These are phyloP conservation scores for Drechmeria coniospora DNA, from an alignment of 2,329 filamentous ascomycete genomes.

Conservation along the genomic window DNA sequence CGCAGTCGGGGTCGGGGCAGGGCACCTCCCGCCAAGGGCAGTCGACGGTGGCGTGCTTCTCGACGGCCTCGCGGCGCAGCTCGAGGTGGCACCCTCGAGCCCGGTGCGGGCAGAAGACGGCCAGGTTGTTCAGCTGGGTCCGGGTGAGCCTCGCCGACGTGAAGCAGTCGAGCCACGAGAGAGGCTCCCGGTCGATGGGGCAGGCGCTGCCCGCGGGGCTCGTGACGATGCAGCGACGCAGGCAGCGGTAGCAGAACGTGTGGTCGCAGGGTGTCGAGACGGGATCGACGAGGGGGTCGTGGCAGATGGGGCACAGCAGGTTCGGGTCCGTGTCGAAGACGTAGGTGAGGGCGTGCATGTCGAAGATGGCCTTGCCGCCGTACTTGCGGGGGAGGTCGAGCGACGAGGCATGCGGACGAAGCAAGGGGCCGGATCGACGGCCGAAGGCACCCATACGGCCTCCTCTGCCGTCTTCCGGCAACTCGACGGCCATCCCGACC, in stretches of 20 bases:
- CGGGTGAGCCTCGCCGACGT: conserved; percentile 32
- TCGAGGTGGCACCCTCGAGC: conserved; percentile 32
- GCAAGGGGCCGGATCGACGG: conserved; percentile 18
- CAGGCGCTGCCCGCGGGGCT: conserved; percentile 29
- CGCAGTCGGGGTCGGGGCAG: conserved; percentile 39
- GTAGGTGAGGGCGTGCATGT: conserved; percentile 30
- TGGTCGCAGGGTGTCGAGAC: conserved; percentile 49
- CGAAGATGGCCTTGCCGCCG: conserved; percentile 23
- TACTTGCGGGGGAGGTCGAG: conserved; percentile 22
- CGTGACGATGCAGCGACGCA: conserved; percentile 26
- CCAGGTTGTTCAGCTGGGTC: conserved; percentile 45
- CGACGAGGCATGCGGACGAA: conserved; percentile 21
- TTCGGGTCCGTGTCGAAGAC: conserved; percentile 28
- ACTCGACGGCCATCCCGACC: conserved; percentile 2
- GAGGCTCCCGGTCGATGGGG: conserved; percentile 40
- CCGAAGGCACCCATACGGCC: conserved; percentile 11
- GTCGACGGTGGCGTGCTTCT: conserved; percentile 39
- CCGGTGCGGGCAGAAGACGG: conserved; percentile 42
- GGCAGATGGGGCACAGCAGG: conserved; percentile 40
- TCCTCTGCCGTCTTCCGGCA: conserved; percentile 4
- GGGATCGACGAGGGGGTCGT: conserved; percentile 42
- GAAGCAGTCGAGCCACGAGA: conserved; percentile 23
- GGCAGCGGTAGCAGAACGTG: conserved; percentile 46
- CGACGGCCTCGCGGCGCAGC: conserved; percentile 36
- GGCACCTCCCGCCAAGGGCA: conserved; percentile 39